Conservation (phyloP, 108 stramenopile genomes). For the Cyclotella kingstonii region DNA sequence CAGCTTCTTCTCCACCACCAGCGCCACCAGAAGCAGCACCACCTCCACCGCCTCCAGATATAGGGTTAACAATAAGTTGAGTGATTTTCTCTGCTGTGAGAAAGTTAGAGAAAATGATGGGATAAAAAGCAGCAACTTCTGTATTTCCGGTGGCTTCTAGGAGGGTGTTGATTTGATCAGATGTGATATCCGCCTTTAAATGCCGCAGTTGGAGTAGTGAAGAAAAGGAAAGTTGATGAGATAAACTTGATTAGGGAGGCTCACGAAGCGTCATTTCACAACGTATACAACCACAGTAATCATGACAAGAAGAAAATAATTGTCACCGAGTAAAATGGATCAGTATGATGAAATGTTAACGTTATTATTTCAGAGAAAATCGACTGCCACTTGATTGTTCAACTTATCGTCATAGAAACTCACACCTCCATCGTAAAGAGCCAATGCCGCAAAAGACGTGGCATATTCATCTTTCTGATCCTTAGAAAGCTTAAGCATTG, state of each 20-base stretch:
- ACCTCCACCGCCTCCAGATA: slow-evolving; percentile 71
- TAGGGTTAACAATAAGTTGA: slow-evolving; percentile 75
- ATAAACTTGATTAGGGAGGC: too few relatives aligned
- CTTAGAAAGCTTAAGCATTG: slow-evolving; percentile 79
- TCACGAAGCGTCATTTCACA: too few relatives aligned
- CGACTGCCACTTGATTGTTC: neutral
- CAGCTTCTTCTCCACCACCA: slow-evolving; percentile 65
- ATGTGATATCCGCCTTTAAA: slow-evolving; percentile 89
- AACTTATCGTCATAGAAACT: slow-evolving; percentile 17
- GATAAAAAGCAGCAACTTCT: slow-evolving; percentile 94
- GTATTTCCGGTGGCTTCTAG: slow-evolving; percentile 91
- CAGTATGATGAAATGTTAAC: too few relatives aligned
- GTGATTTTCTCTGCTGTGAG: slow-evolving; percentile 80
- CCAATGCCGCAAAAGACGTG: slow-evolving; percentile 89
- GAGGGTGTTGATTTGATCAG: slow-evolving; percentile 85
- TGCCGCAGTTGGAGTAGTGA: slow-evolving; percentile 8
- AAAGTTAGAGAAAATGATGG: slow-evolving; percentile 92
- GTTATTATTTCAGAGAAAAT: too few relatives aligned
- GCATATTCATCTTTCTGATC: slow-evolving; percentile 94
- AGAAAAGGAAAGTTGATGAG: neutral
- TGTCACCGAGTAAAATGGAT: too few relatives aligned
- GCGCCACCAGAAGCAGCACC: slow-evolving; percentile 79
- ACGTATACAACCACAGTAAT: too few relatives aligned
- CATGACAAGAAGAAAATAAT: too few relatives aligned
- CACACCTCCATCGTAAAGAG: slow-evolving; percentile 92